Percentiles rank a stretch among this genome's conserved stretches.
phyloP scores from a whole-genome alignment of 106 monocot species.

The Xerophyta viscosa region DNA sequence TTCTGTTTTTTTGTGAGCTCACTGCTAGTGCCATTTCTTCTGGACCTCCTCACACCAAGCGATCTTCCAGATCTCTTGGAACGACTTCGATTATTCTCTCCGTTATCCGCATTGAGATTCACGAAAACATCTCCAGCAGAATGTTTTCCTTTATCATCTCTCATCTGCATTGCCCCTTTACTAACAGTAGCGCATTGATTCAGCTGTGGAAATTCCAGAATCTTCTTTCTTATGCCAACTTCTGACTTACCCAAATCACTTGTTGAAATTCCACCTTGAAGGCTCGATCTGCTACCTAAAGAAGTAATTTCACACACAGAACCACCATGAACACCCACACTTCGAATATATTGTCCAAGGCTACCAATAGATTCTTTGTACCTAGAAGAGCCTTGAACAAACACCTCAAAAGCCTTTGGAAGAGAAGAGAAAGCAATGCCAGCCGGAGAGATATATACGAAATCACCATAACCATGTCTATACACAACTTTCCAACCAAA shows the following conservation, averaged over 20 bases:
- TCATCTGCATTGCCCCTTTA: background rate
- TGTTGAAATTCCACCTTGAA: conserved; percentile 1
- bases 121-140: background rate
- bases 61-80: background rate
- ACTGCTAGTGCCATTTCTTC: conserved; percentile 7
- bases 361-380: conserved; percentile 14
- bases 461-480: conserved; percentile 11
- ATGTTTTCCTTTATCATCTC: background rate
- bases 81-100: background rate
- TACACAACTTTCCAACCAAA: conserved; percentile 47
- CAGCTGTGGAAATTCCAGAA: background rate
- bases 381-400: conserved; percentile 40
- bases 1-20: background rate
- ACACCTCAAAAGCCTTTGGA: conserved; percentile 42
- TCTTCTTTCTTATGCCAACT: background rate
- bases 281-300: background rate
- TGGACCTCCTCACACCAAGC: conserved; percentile 8
- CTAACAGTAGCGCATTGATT: background rate
- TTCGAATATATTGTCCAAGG: background rate
- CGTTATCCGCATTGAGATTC: background rate
- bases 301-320: background rate
- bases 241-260: background rate
- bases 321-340: background rate
- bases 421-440: conserved; percentile 35
- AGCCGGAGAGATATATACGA: conserved; percentile 33